Base-by-base conservation (phyloP, 2,329 filamentous ascomycete species). In the Pyricularia grisea region DNA sequence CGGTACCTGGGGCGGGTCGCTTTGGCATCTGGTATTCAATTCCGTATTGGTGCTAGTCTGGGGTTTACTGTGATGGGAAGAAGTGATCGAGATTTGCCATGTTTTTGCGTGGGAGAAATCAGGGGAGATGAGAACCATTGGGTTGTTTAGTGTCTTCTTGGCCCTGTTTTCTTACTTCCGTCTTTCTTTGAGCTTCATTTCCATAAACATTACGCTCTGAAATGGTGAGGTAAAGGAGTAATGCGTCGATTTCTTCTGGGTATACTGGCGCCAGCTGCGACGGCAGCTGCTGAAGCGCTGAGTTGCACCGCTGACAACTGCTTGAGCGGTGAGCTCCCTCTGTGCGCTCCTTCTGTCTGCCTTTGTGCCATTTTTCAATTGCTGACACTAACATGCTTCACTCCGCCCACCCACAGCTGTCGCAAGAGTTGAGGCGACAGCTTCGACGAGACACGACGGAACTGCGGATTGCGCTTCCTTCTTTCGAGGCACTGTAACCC, bases 381-480 rank as follows among this genome's bases (percentile, higher is more conserved):
- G 28, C 65, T 67, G 65, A 67, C 65, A n/a, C n/a, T n/a, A n/a
- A n/a, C n/a, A n/a, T n/a, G n/a, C n/a, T n/a, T n/a, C n/a, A n/a
- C n/a, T n/a, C n/a, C n/a, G n/a, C n/a, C n/a, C 27, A 27, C 1
- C 60, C 28, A 9, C 66, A 67, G 66, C 66, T 27, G 42, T 67
- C 20, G 25, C 27, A 2, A 58, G 60, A n/a, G 28, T 58, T 28
- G 66, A 67, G 25, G 42, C 66, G 17, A 67, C 42, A 30, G 36
- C 60, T 28, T 63, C 60, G 6, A 63, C 60, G 27, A 27, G 36
- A 12, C 42, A 61, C 31, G 70, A 71, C 67, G 70, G 70, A 63
- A 71, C 70, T 17, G 67, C 69, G 6, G 70, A 71, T 64, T 71
- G 70, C 42, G n/a, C 70, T 1, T 70, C 70, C 14, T 70, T 69